Conservation (phyloP, 345 rosid genomes). For the Populus nigra region DNA sequence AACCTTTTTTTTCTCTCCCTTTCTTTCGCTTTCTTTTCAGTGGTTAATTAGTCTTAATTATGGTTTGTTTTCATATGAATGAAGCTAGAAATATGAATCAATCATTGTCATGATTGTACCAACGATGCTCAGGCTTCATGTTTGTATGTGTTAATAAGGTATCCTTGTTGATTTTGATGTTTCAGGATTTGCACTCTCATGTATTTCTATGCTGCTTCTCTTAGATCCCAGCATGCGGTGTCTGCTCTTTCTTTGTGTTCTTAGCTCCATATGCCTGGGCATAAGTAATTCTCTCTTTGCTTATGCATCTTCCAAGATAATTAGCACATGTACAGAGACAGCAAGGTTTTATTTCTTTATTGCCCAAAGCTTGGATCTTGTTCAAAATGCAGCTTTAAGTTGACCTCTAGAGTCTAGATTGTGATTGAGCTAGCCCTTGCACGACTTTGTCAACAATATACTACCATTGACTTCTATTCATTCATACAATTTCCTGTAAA, state of each 20-base stretch:
- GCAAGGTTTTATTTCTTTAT: neutral
- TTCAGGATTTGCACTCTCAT: neutral
- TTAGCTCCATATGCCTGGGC: neutral
- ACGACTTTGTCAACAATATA: neutral
- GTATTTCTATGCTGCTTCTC: neutral
- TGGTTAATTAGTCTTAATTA: neutral
- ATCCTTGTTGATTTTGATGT: neutral
- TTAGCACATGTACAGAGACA: neutral
- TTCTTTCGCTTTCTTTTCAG: neutral
- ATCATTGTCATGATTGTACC: neutral
- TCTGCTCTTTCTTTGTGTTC: too few relatives aligned
- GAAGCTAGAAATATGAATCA: neutral
- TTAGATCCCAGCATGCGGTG: neutral
- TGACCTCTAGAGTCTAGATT: neutral
- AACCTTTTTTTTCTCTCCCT: neutral
- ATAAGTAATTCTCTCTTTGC: neutral
- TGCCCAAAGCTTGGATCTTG: neutral
- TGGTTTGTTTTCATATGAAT: neutral
- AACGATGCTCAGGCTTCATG: neutral
- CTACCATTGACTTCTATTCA: neutral
- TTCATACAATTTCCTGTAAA: neutral
- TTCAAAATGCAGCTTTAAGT: neutral
- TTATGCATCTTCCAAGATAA: neutral
- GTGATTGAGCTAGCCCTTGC: too few relatives aligned
- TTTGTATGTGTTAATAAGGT: neutral